Base-by-base conservation (phyloP, 169 alveolate species). In the Plasmodium berghei region DNA sequence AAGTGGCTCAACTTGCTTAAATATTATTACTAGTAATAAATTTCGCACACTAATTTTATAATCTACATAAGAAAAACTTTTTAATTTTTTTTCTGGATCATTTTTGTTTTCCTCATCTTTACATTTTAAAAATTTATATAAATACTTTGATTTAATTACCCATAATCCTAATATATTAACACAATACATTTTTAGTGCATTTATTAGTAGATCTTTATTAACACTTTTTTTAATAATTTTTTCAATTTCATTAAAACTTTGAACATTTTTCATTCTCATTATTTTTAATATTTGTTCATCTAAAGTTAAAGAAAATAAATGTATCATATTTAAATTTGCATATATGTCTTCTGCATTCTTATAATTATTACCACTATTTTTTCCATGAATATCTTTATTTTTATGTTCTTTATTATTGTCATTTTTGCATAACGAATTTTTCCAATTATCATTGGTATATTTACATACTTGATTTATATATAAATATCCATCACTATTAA, bases 101-200 rank as follows among this genome's bases (percentile, higher is more conserved):
- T 83, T 83, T 14, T 67, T 72, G 20, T 45, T 26, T 49, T 83
- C 90, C 5, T 69, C 20, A 55, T 83, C 85, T 72, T 86, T 86
- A 40, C 87, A 67, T 70, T 72, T 70, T 49, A 86, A 59, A 86
- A 86, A 86, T 86, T 86, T 86, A 71, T 86, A 86, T 61, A 86
- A 86, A 46, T 86, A 86, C 40, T 86, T 86, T n/a, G 91, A 86
- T 71, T 86, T 86, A 12, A 86, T 71, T 16, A 86, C 67, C 91
- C 91, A 86, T 20, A 72, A 46, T 26, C 91, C 91, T 61, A 86
- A 46, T 3, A 86, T 49, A 52, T 69, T 86, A 22, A 86, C 74
- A 59, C 91, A 86, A 71, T 86, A 86, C 42, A 58, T 86, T 63
- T 71, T 46, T 1, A 86, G 14, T n/a, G 87, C 59, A 24, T 48